These are phyloP conservation scores for Bacidia rubella DNA, from an alignment of 495 filamentous ascomycete genomes.

Conservation along the genomic window DNA sequence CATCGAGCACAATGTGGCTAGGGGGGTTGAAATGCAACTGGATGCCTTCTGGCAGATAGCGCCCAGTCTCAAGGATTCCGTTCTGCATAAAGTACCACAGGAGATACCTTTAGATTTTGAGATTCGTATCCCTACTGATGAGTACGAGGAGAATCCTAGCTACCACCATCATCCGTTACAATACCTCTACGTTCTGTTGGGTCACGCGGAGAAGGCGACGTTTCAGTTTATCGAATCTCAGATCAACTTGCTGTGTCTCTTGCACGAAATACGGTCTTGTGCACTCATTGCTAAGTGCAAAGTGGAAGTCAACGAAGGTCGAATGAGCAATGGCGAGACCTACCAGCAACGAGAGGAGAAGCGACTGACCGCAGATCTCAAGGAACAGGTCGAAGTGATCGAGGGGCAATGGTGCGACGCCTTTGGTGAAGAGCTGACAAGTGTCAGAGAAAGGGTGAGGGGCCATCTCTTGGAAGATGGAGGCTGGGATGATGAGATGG, in stretches of 20 bases:
- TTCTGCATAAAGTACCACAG: slow-evolving; percentile 65
- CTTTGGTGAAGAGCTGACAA: slow-evolving; percentile 45
- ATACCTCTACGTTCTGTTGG: slow-evolving; percentile 72
- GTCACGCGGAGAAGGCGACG: slow-evolving; percentile 75
- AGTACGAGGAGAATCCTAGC: slow-evolving; percentile 73
- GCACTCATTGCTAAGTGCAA: slow-evolving; percentile 47
- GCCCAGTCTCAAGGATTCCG: slow-evolving; percentile 50
- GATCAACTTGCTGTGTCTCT: slow-evolving; percentile 78
- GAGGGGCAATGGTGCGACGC: slow-evolving; percentile 77
- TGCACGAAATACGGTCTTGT: slow-evolving; percentile 84
- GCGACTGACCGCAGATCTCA: slow-evolving; percentile 67
- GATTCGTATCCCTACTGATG: slow-evolving; percentile 54
- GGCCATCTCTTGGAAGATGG: slow-evolving; percentile 52
- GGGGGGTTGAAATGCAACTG: slow-evolving; percentile 81
- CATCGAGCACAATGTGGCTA: slow-evolving; percentile 71
- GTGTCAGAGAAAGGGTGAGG: slow-evolving; percentile 41
- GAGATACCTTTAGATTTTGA: slow-evolving; percentile 37
- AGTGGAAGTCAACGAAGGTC: slow-evolving; percentile 30
- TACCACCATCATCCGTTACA: slow-evolving; percentile 70
- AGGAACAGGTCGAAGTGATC: slow-evolving; percentile 78
- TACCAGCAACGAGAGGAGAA: slow-evolving; percentile 51
- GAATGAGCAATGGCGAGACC: slow-evolving; percentile 43
- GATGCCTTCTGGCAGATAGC: slow-evolving; percentile 97
- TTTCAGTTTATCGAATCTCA: slow-evolving; percentile 96
- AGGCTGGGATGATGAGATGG: slow-evolving; percentile 55